phyloP scores from a whole-genome alignment of 2,329 filamentous ascomycete species.

The Diaporthe sp. region DNA sequence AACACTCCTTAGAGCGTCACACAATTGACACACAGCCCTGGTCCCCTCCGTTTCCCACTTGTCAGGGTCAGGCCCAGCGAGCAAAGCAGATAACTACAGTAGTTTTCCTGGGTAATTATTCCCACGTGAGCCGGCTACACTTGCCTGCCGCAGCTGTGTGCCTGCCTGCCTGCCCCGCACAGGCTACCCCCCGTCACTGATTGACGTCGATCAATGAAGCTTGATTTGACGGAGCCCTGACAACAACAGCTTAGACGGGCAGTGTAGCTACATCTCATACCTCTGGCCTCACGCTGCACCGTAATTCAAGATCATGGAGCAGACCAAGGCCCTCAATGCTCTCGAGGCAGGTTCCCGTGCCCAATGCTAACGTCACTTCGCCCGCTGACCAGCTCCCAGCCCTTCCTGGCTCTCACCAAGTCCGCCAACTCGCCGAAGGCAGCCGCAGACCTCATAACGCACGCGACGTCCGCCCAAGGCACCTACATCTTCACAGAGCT shows the following conservation, averaged over 20 bases:
- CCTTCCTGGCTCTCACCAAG: constrained; percentile 91
- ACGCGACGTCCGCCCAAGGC: constrained; percentile 89
- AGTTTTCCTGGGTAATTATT: not conserved
- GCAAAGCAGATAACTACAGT: not conserved
- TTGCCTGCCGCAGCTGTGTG: constrained; percentile 21
- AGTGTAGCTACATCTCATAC: constrained; percentile 3
- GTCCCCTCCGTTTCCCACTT: constrained; percentile 1
- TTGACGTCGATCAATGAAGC: constrained; percentile 34
- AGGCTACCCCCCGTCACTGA: constrained; percentile 15
- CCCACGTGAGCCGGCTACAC: not conserved
- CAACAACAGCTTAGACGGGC: constrained; percentile 12
- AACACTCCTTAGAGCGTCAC: constrained; percentile 20
- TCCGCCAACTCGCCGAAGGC: constrained; percentile 87
- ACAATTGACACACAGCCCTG: constrained; percentile 20
- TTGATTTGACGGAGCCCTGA: constrained; percentile 16
- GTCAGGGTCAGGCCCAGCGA: not conserved
- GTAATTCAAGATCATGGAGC: constrained; percentile 72
- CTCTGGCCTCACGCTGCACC: not conserved
- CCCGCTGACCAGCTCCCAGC: constrained; percentile 66
- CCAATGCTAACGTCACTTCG: not conserved
- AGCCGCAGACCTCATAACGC: constrained; percentile 86
- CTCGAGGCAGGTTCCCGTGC: constrained; percentile 64
- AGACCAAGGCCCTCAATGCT: constrained; percentile 76
- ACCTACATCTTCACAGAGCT: constrained; percentile 96
- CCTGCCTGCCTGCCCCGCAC: constrained; percentile 28